Evolutionary conservation across 805 yeast genomes (phyloP), one percentile per base, ranked within the genome.

Genomic region (Suhomyces sp.): DNA sequence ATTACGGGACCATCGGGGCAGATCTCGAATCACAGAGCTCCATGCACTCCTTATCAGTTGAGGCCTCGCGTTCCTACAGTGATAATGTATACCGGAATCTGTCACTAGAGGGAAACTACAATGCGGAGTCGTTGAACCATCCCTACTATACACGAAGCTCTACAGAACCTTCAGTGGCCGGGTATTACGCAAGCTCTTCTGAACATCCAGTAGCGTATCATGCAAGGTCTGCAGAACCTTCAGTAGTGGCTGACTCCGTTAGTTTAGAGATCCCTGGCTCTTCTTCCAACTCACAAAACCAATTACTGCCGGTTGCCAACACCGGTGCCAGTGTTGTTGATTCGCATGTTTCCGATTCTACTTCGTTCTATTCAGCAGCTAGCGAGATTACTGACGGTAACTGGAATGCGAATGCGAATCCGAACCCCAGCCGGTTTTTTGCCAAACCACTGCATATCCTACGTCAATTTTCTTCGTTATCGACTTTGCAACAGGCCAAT

Each of bases 401-500:
- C 29, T 44, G 7, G 33, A 23, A 33, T 17, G 27, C 46, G 33
- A 23, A 33, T 17, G 27, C 46, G 38, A 38, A 38, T 44, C 40
- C 55, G 48, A n/a, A 48, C 31, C 45, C 57, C 13, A 42, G 54
- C 38, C 17, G 50, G 46, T 49, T 60, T 23, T 64, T 54, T 49
- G 33, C 60, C 8, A 54, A 60, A 44, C 69, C 70, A 19, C 67
- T 65, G 67, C 67, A 65, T 42, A 63, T 66, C 3, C 56, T 66
- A 38, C 60, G 62, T 49, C 60, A 57, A 47, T 59, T 54, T 49
- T 58, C 62, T 13, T 40, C 56, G 4, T 7, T 46, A 9, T 29
- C 53, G 9, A 27, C 45, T 7, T 22, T 27, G 33, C 40, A 36
- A 19, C 50, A 36, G 23, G 40, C 47, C 7, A 40, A 31, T 22